These are phyloP conservation scores for Saturnispora mendoncae DNA, from an alignment of 805 yeast species.

Conservation along the genomic window DNA sequence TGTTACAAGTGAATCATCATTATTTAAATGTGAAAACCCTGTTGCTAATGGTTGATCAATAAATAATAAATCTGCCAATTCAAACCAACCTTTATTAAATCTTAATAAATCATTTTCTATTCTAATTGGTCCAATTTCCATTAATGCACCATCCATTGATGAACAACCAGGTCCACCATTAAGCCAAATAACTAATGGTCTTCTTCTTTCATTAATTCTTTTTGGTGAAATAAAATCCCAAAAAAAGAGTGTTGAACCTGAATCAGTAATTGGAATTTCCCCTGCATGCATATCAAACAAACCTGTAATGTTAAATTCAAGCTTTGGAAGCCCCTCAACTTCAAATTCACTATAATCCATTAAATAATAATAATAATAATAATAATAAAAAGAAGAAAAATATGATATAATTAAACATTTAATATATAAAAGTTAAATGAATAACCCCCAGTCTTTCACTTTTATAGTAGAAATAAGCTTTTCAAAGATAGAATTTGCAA, in stretches of 20 bases:
- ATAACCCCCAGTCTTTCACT: constrained; percentile 7
- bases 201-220: constrained; percentile 16
- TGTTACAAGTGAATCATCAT: constrained; percentile 37
- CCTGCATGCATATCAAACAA: constrained; percentile 14
- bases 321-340: constrained; percentile 1
- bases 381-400: not conserved
- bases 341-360: constrained; percentile 2
- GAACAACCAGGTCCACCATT: constrained; percentile 99
- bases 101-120: constrained; percentile 36
- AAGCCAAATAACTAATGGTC: constrained; percentile 70
- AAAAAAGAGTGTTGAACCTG: constrained; percentile 43
- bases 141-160: constrained; percentile 92
- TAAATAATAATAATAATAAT: not conserved
- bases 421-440: not conserved
- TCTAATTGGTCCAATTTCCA: constrained; percentile 87
- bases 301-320: not conserved
- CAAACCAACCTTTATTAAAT: constrained; percentile 74
- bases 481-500: not conserved
- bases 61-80: constrained; percentile 67
- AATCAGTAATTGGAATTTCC: constrained; percentile 7
- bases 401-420: not conserved
- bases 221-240: constrained; percentile 50
- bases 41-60: constrained; percentile 95
- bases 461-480: constrained; percentile 2
- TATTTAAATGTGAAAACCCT: constrained; percentile 61